Percentiles rank a stretch among this genome's conserved stretches.
phyloP scores from a whole-genome alignment of 495 filamentous ascomycete genomes.

The Penicillium turbatum region DNA sequence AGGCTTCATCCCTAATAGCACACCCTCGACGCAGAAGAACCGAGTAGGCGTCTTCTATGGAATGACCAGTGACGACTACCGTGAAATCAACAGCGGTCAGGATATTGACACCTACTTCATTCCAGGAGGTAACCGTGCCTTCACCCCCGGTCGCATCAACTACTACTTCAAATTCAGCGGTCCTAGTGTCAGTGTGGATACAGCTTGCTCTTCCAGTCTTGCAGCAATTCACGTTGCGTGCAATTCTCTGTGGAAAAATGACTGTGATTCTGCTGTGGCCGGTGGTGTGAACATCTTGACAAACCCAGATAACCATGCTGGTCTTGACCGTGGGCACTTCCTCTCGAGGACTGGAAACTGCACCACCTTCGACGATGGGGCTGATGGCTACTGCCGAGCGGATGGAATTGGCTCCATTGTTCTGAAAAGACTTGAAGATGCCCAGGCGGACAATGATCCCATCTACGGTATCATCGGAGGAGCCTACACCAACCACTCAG shows the following conservation, averaged over 20 bases:
- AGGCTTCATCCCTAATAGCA: conserved; percentile 81
- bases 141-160: conserved; percentile 84
- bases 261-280: conserved; percentile 80
- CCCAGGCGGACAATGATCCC: conserved; percentile 67
- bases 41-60: conserved; percentile 91
- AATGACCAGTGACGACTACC: conserved; percentile 88
- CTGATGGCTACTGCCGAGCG: conserved; percentile 74
- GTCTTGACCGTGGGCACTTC: conserved; percentile 79
- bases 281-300: conserved; percentile 80
- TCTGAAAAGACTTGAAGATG: conserved; percentile 72
- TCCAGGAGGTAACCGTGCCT: conserved; percentile 82
- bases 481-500: conserved; percentile 70
- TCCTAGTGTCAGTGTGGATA: conserved; percentile 81
- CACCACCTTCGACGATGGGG: conserved; percentile 72
- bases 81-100: conserved; percentile 84
- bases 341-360: conserved; percentile 74
- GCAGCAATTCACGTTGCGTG: conserved; percentile 83
- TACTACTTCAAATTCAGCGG: conserved; percentile 86
- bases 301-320: conserved; percentile 80
- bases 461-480: conserved; percentile 65
- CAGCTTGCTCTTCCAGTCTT: conserved; percentile 82
- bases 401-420: conserved; percentile 69
- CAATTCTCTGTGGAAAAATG: conserved; percentile 72
- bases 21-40: conserved; percentile 76
- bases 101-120: conserved; percentile 94